A percentile compares a stretch with the other conserved stretches of the same genome.
Conservation (phyloP, 805 yeast genomes). For the Blastobotrys attinorum region DNA sequence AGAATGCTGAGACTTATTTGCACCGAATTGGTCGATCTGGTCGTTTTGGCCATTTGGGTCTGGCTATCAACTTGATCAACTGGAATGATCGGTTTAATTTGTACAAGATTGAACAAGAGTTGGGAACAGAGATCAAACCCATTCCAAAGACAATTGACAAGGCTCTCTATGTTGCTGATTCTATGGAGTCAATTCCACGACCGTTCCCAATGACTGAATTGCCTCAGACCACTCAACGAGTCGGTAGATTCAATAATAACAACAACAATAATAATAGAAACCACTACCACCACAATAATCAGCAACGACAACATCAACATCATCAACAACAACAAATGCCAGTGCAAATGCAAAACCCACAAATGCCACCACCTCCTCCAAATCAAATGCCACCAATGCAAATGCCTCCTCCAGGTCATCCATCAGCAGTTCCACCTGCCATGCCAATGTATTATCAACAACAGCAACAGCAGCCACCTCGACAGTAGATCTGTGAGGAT, state of each 20-base stretch:
- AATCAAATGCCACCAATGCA: constrained; percentile 1
- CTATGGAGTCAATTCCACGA: constrained; percentile 63
- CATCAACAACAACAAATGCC: constrained; percentile 3
- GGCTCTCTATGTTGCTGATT: constrained; percentile 68
- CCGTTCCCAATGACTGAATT: constrained; percentile 71
- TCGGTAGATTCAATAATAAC: constrained; percentile 4
- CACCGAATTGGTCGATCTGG: constrained; percentile 99
- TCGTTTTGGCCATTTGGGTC: constrained; percentile 96
- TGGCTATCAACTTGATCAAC: constrained; percentile 92
- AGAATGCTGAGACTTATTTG: constrained; percentile 92
- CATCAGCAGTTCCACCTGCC: constrained; percentile 9
- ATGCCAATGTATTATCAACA: constrained; percentile 12
- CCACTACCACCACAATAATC: constrained; percentile 12
- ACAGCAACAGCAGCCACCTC: constrained; percentile 8
- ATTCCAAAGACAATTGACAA: constrained; percentile 92
- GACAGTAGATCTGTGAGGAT: neutral
- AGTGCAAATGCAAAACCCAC: constrained; percentile 1
- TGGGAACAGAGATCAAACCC: constrained; percentile 95
- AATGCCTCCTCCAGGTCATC: constrained; percentile 12
- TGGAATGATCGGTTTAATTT: constrained; percentile 94
- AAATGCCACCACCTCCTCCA: constrained; percentile 6
- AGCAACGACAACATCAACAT: constrained; percentile 12
- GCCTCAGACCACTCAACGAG: constrained; percentile 18
- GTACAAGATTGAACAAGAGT: constrained; percentile 92
- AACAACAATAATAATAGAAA: constrained; percentile 9